Evolutionary conservation across 73 alveolate species (phyloP).

Genomic region (Tetrahymena thermophila): DNA sequence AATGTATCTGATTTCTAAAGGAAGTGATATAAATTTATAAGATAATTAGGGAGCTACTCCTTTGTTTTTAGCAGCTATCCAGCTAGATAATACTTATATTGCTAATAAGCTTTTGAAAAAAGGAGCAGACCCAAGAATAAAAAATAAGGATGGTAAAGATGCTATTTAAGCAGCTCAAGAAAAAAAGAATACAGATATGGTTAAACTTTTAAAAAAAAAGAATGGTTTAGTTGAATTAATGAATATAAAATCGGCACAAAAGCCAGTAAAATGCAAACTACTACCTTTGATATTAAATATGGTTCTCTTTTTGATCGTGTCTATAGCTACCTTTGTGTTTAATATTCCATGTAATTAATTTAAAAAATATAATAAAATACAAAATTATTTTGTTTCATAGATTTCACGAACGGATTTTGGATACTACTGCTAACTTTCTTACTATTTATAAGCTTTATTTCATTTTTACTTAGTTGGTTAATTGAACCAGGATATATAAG

Average conservation of each 20-base stretch:
- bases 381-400: background rate
- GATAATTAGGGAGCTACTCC: background rate
- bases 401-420: background rate
- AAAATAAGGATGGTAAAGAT: background rate
- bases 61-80: background rate
- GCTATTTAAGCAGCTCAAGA: background rate
- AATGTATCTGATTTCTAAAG: background rate
- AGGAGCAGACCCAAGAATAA: background rate
- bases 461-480: background rate
- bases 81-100: background rate
- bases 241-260: background rate
- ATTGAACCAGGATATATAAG: background rate
- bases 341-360: background rate
- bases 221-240: background rate
- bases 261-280: background rate
- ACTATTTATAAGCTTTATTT: background rate
- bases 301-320: background rate
- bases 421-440: background rate
- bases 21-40: background rate
- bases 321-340: background rate
- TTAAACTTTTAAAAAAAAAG: background rate
- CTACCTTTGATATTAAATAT: background rate
- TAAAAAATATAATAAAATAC: background rate
- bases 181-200: background rate
- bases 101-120: background rate